phyloP scores from a whole-genome alignment of 805 yeast genomes.

The Myxozyma udenii region DNA sequence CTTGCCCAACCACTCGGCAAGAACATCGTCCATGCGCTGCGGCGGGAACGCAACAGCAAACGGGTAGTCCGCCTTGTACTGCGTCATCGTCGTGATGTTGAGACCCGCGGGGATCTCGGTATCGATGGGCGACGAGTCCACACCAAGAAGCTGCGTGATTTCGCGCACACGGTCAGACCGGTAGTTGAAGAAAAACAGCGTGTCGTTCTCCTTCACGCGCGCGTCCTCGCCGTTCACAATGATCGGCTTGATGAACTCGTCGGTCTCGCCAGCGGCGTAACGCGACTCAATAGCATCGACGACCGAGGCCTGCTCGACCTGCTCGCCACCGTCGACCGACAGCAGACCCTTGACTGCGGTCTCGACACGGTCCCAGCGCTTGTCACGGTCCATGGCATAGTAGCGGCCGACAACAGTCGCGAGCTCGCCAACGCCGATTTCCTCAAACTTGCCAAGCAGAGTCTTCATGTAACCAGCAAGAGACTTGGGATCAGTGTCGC shows the following conservation, averaged over 20 bases:
- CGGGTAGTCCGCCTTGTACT: constrained; percentile 33
- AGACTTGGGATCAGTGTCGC: constrained; percentile 32
- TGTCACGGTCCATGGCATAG: constrained; percentile 33
- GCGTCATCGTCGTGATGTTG: constrained; percentile 32
- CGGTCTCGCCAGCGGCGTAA: constrained; percentile 30
- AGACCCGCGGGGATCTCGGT: constrained; percentile 27
- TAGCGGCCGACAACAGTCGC: constrained; percentile 32
- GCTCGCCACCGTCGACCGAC: constrained; percentile 21
- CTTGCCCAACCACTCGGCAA: constrained; percentile 33
- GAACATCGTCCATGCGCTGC: constrained; percentile 32
- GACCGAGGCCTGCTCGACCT: constrained; percentile 20
- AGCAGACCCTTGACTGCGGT: constrained; percentile 27
- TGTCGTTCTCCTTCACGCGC: constrained; percentile 27
- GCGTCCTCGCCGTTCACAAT: constrained; percentile 29
- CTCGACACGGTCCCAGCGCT: constrained; percentile 33
- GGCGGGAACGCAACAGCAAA: constrained; percentile 31
- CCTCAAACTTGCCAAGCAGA: constrained; percentile 28
- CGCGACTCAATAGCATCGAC: constrained; percentile 22
- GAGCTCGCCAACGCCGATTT: constrained; percentile 29
- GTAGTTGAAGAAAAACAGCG: constrained; percentile 32
- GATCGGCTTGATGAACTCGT: constrained; percentile 31
- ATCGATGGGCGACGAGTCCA: constrained; percentile 31
- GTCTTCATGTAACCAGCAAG: constrained; percentile 26
- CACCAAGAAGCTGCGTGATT: constrained; percentile 32
- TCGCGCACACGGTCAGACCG: constrained; percentile 34